Evolutionary conservation across 306 rosid species (phyloP).

Genomic region (Urtica urens): DNA sequence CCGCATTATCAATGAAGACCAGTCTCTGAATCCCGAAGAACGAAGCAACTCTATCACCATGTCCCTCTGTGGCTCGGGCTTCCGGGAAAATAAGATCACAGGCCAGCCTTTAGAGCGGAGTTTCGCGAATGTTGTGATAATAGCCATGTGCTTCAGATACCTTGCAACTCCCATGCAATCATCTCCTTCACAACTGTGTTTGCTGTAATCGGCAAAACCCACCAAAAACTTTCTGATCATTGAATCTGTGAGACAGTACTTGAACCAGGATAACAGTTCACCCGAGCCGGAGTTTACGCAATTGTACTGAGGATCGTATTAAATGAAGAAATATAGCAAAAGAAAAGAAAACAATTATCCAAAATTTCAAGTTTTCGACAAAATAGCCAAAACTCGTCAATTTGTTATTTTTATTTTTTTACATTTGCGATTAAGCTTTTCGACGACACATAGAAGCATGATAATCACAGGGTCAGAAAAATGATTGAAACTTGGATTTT

Average conservation of each 20-base stretch:
- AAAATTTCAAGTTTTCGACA: no score
- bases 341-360: no score
- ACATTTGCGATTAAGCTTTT: no score
- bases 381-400: no score
- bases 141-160: conserved; percentile 32
- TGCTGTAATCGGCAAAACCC: conserved; percentile 27
- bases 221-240: conserved; percentile 8
- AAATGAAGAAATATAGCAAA: no score
- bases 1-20: conserved; percentile 77
- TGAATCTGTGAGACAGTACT: conserved; percentile 4
- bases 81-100: conserved; percentile 54
- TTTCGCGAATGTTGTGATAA: conserved; percentile 34
- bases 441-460: no score
- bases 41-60: conserved; percentile 36
- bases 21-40: conserved; percentile 43
- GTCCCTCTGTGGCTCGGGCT: conserved; percentile 28
- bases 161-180: conserved; percentile 35
- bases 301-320: no score
- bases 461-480: no score
- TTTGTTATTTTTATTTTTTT: no score
- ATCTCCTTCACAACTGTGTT: conserved; percentile 26
- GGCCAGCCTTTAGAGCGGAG: conserved; percentile 61
- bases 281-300: no score
- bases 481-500: no score
- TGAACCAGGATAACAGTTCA: conserved; percentile 13